These are phyloP conservation scores for Penicillium decumbens DNA, from an alignment of 2,329 filamentous ascomycete genomes.

Conservation along the genomic window DNA sequence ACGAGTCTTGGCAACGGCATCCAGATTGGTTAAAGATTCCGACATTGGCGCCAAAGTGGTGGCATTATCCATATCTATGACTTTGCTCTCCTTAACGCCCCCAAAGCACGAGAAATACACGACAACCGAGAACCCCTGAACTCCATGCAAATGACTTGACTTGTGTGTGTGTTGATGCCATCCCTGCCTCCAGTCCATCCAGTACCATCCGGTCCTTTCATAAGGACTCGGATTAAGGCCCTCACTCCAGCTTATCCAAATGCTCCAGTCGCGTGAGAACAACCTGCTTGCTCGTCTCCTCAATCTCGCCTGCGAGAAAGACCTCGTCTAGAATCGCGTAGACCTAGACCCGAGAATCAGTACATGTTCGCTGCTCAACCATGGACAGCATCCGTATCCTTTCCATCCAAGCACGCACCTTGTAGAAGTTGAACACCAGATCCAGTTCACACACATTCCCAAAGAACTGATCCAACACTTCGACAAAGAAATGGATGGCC, in stretches of 20 bases:
- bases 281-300: conserved; percentile 98
- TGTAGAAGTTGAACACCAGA: conserved; percentile 70
- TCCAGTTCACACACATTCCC: conserved; percentile 98
- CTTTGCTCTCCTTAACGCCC: conserved; percentile 4
- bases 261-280: conserved; percentile 91
- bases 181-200: background rate
- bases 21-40: conserved; percentile 16
- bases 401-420: conserved; percentile 44
- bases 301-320: conserved; percentile 93
- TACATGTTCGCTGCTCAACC: background rate
- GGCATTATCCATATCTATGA: conserved; percentile 6
- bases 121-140: conserved; percentile 11
- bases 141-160: conserved; percentile 20
- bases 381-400: background rate
- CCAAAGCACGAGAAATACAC: background rate
- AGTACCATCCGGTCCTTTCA: background rate
- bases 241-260: conserved; percentile 87
- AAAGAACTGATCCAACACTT: conserved; percentile 97
- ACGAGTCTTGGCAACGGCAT: conserved; percentile 14
- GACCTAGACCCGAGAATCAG: conserved; percentile 51
- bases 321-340: conserved; percentile 99
- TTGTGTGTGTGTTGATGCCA: conserved; percentile 10
- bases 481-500: conserved; percentile 98
- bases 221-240: background rate
- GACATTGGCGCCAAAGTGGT: conserved; percentile 16